Evolutionary conservation across 768 basidiomycete species (phyloP).

Genomic region (Rhodotorula taiwanensis): DNA sequence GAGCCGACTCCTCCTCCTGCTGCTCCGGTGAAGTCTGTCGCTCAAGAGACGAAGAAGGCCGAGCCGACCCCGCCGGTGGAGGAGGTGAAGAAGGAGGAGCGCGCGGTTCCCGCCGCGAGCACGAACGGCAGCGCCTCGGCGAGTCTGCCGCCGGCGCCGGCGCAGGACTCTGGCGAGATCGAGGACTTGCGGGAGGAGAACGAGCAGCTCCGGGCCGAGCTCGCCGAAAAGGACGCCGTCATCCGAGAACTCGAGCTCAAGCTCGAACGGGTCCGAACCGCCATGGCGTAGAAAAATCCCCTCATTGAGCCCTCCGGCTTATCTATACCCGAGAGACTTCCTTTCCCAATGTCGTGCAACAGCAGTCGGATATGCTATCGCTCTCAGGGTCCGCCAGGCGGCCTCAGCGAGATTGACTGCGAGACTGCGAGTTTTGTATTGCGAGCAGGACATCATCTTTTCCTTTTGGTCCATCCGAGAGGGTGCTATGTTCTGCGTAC

Average conservation of each 20-base stretch:
- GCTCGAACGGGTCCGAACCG: constrained; percentile 30
- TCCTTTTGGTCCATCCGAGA: neutral
- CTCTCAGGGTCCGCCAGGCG: too few species aligned
- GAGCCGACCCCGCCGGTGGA: neutral
- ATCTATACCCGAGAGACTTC: too few species aligned
- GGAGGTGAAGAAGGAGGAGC: neutral
- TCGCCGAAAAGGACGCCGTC: constrained; percentile 71
- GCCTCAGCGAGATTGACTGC: too few species aligned
- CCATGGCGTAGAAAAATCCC: constrained; percentile 4
- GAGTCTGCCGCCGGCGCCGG: too few species aligned
- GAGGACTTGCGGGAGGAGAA: constrained; percentile 55
- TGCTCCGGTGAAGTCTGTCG: neutral
- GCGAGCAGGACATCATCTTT: neutral
- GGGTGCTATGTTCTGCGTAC: too few species aligned
- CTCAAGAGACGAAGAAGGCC: constrained; percentile 12
- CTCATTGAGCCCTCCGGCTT: too few species aligned
- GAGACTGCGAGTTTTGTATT: neutral
- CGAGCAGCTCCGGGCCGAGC: constrained; percentile 55
- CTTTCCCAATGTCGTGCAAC: too few species aligned
- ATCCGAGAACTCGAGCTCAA: constrained; percentile 70
- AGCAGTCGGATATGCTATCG: too few species aligned
- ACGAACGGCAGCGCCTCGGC: too few species aligned
- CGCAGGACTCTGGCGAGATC: too few species aligned
- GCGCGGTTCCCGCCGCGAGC: constrained; percentile 14
- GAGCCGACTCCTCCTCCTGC: constrained; percentile 44